Evolutionary conservation across 371 early-diverging fungal species (phyloP).

Genomic region (Rhizomucor pusillus): DNA sequence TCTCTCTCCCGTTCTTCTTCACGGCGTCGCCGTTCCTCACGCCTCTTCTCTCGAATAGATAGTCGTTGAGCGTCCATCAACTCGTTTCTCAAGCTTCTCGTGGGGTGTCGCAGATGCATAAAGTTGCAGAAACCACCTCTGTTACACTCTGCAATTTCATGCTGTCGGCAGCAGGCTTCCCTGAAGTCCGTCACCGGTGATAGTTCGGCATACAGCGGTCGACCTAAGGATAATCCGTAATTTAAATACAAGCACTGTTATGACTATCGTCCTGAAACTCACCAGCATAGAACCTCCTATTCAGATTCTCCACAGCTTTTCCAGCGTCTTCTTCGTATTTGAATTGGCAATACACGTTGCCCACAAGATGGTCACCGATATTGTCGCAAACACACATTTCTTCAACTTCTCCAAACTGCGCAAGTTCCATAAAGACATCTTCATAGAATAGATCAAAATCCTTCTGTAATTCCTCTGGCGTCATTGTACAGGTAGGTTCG

Average conservation of each 20-base stretch:
- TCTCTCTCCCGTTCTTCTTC: conserved; percentile 4
- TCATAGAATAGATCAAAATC: conserved; percentile 97
- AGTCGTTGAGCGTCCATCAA: conserved; percentile 80
- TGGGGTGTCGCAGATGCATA: conserved; percentile 93
- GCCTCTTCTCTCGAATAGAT: conserved; percentile 55
- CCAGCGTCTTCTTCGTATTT: conserved; percentile 90
- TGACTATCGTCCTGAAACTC: conserved; percentile 5
- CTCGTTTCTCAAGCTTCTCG: conserved; percentile 71
- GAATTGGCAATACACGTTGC: conserved; percentile 96
- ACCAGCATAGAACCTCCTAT: conserved; percentile 94
- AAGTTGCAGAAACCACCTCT: conserved; percentile 98
- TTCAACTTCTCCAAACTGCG: conserved; percentile 95
- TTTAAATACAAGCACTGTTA: background rate
- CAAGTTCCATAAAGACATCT: conserved; percentile 94
- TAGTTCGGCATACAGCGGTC: conserved; percentile 93
- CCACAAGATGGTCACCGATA: conserved; percentile 96
- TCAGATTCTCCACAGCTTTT: conserved; percentile 86
- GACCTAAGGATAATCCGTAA: conserved; percentile 42
- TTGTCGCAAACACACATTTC: conserved; percentile 97
- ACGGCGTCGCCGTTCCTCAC: conserved; percentile 16
- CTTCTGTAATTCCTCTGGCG: conserved; percentile 79
- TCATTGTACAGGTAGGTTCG: conserved; percentile 68
- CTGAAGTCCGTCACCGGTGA: conserved; percentile 96
- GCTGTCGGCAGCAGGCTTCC: conserved; percentile 97
- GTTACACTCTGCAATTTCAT: conserved; percentile 92